phyloP scores from a whole-genome alignment of 441 rosid genomes.

The Pelargonium myrrhifolium region DNA sequence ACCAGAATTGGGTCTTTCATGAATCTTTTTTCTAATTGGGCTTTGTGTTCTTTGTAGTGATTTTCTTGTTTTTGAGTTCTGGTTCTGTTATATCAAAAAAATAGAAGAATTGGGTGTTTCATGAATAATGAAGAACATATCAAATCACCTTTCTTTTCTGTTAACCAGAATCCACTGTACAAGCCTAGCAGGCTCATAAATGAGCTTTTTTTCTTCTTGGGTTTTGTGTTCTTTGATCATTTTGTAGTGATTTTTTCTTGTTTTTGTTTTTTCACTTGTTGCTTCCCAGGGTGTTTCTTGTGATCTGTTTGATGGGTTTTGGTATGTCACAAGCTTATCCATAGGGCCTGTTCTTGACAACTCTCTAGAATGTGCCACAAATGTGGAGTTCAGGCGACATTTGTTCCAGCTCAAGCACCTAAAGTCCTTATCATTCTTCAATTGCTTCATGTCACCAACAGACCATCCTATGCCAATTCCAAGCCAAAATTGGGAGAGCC shows the following conservation, averaged over 20 bases:
- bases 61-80: no score
- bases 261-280: background rate
- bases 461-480: slow-evolving; percentile 38
- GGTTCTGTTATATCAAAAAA: no score
- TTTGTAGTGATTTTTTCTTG: background rate
- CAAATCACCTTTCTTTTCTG: background rate
- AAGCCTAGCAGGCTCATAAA: background rate
- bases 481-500: slow-evolving; percentile 42
- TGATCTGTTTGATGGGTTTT: slow-evolving; percentile 60
- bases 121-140: background rate
- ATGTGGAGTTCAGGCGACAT: slow-evolving; percentile 53
- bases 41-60: no score
- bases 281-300: slow-evolving; percentile 72
- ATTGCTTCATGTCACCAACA: slow-evolving; percentile 49
- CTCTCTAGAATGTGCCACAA: slow-evolving; percentile 50
- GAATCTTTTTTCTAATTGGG: no score
- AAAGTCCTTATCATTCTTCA: slow-evolving; percentile 55
- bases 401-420: slow-evolving; percentile 68
- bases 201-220: background rate
- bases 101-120: no score
- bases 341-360: slow-evolving; percentile 69
- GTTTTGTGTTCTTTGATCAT: background rate
- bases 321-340: slow-evolving; percentile 74
- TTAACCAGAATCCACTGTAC: background rate
- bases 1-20: no score